Evolutionary conservation across 768 basidiomycete genomes (phyloP), one percentile per base, ranked within the genome.

Genomic region (Cantharellus cinnabarinus): DNA sequence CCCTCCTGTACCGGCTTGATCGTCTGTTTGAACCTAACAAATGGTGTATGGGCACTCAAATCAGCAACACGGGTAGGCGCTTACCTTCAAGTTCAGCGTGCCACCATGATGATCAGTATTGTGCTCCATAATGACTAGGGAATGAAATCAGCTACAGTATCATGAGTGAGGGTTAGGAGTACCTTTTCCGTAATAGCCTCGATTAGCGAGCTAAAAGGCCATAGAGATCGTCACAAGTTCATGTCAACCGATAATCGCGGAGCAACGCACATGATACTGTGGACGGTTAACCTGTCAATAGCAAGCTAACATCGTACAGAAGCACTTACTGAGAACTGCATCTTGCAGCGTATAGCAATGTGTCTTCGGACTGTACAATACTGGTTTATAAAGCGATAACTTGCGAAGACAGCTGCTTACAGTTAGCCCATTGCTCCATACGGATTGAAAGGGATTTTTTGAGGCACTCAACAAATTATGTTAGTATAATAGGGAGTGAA

Each of bases 121-220:
- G 66, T 97, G 94, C 65, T 94, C 79, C 66, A 98, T 94, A 10
- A 84, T 67, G 20, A 97, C 63, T 58, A 42, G 7, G 10, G 15
- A 34, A 40, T 42, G 41, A 14, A 37, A 42, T 7, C 20, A 29
- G 20, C 20, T 29, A 29, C 20, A 29, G 20, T 1, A 29, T 29
- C 20, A 29, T 29, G 44, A 0, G 29, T 48, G 29, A 5, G 35
- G 14, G 15, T 48, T 35, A 2, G 48, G 4, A 15, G 37, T 37
- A 40, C 56, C 81, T 69, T 89, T 88, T 59, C 91, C 91, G 63
- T 78, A 85, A 72, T 90, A 91, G 4, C 86, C 89, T 65, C 95
- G 85, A 62, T 83, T 78, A 7, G 81, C 80, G 20, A 95, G 79
- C 68, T 93, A 54, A 10, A 7, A 7, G 10, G 52, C 10, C 20